These are phyloP conservation scores for Madurella fahalii DNA, from an alignment of 2,329 filamentous ascomycete species.

Conservation along the genomic window DNA sequence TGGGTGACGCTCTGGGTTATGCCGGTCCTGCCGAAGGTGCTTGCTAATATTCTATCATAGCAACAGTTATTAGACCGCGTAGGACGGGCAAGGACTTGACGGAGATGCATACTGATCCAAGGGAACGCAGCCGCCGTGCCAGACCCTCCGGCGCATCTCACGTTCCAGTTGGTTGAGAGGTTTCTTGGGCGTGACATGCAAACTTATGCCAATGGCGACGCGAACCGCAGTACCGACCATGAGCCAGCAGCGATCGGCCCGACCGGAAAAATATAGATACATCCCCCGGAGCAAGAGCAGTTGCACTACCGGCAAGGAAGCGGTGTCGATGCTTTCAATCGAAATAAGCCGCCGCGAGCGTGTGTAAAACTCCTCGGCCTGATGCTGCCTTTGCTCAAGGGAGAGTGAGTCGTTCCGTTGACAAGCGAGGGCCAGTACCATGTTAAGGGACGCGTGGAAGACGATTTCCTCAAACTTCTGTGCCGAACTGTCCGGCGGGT, in stretches of 20 bases:
- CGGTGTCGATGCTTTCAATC: slow-evolving; percentile 27
- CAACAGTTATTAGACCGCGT: neutral
- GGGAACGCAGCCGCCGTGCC: slow-evolving; percentile 28
- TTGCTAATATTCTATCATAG: slow-evolving; percentile 22
- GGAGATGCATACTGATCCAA: slow-evolving; percentile 26
- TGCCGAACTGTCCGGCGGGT: neutral
- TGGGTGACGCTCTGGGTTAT: slow-evolving; percentile 19
- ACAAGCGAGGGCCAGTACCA: slow-evolving; percentile 30
- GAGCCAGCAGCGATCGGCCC: slow-evolving; percentile 32
- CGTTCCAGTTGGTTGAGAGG: slow-evolving; percentile 23
- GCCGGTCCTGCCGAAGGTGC: slow-evolving; percentile 29
- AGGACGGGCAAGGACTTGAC: no score
- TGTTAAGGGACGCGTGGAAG: slow-evolving; percentile 28
- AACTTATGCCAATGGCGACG: slow-evolving; percentile 28
- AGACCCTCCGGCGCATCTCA: slow-evolving; percentile 31
- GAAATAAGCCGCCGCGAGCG: slow-evolving; percentile 27
- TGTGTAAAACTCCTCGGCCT: slow-evolving; percentile 28
- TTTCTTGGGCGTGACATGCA: slow-evolving; percentile 19
- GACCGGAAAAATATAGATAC: slow-evolving; percentile 30
- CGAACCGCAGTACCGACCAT: slow-evolving; percentile 29
- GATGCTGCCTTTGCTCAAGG: slow-evolving; percentile 1
- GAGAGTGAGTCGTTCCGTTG: slow-evolving; percentile 20
- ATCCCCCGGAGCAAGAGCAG: slow-evolving; percentile 28
- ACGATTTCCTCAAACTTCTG: slow-evolving; percentile 14
- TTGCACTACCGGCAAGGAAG: slow-evolving; percentile 29